A percentile compares a stretch with the other conserved stretches of the same genome.
phyloP scores from a whole-genome alignment of 139 green algal species.

The Haematococcus sp. region DNA sequence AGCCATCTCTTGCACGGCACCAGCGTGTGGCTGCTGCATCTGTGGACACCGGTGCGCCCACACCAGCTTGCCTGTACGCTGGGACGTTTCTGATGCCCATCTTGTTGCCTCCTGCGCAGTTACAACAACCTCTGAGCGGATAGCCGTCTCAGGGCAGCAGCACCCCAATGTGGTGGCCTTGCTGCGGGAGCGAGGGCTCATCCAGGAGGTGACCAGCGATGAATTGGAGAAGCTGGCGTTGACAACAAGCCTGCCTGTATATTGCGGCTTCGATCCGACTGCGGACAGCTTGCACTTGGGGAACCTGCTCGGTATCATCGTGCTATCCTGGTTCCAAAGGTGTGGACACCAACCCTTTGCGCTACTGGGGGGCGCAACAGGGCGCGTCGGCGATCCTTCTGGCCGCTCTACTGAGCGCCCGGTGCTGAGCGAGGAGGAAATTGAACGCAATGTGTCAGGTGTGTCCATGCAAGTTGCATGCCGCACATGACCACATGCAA shows the following conservation, averaged over 20 bases:
- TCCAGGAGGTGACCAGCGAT: slow-evolving; percentile 71
- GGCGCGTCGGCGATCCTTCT: slow-evolving; percentile 91
- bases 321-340: slow-evolving; percentile 93
- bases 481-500: background rate
- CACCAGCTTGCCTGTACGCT: too few species aligned
- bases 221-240: slow-evolving; percentile 59
- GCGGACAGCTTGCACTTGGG: slow-evolving; percentile 90
- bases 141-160: background rate
- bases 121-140: too few species aligned
- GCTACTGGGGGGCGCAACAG: slow-evolving; percentile 91
- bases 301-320: slow-evolving; percentile 97
- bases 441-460: slow-evolving; percentile 80
- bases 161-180: slow-evolving; percentile 33
- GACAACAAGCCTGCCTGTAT: slow-evolving; percentile 65
- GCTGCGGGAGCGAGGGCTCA: slow-evolving; percentile 75
- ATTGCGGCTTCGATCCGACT: slow-evolving; percentile 98
- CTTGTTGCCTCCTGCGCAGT: too few species aligned
- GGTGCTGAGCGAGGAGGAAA: slow-evolving; percentile 79
- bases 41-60: too few species aligned
- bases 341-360: slow-evolving; percentile 80
- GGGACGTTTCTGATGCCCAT: too few species aligned
- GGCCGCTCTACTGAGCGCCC: slow-evolving; percentile 85
- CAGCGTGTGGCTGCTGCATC: too few species aligned
- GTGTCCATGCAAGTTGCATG: background rate
- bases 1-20: too few species aligned